These are phyloP conservation scores for Aspergillus sergii DNA, from an alignment of 2,329 filamentous ascomycete species.

Conservation along the genomic window DNA sequence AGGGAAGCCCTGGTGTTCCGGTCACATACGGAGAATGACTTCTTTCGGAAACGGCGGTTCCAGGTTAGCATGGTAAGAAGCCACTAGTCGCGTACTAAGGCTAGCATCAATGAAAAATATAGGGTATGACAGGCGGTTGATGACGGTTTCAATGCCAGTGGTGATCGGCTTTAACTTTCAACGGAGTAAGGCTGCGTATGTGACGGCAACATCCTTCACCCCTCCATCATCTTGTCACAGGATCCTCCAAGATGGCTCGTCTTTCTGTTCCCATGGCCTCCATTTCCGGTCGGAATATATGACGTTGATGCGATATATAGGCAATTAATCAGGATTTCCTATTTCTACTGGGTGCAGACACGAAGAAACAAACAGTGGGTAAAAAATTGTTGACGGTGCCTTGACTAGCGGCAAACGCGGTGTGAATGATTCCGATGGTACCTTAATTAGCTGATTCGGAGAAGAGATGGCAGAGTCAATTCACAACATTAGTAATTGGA, in stretches of 20 bases:
- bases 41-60: constrained; percentile 4
- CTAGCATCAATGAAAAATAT: background rate
- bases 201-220: constrained; percentile 2
- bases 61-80: background rate
- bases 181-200: background rate
- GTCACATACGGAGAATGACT: background rate
- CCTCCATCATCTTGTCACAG: background rate
- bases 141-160: background rate
- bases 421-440: constrained; percentile 2
- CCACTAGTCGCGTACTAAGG: background rate
- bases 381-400: background rate
- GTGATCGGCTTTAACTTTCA: constrained; percentile 3
- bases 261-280: background rate
- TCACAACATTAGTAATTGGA: background rate
- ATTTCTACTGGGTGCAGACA: background rate
- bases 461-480: background rate
- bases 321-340: background rate
- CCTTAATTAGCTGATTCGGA: constrained; percentile 1
- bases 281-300: background rate
- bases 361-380: background rate
- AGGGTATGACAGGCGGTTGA: constrained; percentile 1
- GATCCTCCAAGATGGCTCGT: background rate
- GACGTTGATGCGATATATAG: background rate
- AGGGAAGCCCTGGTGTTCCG: background rate
- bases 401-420: constrained; percentile 6